phyloP scores from a whole-genome alignment of 176 grass and related monocot genomes.

The Eragrostis curvula region DNA sequence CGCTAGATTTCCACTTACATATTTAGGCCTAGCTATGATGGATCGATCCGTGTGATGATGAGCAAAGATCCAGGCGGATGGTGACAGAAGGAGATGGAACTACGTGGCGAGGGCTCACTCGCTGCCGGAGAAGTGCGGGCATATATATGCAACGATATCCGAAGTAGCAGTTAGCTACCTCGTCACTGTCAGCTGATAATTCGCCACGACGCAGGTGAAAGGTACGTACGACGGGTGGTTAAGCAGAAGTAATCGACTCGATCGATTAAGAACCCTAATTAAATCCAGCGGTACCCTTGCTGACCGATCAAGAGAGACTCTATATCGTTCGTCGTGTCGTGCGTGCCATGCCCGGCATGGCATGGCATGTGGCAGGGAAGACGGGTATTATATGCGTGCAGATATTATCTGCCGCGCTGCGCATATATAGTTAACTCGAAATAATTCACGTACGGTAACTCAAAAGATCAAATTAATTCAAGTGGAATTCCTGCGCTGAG shows the following conservation, averaged over 20 bases:
- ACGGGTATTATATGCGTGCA: background rate
- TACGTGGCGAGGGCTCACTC: constrained; percentile 18
- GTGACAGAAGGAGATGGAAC: background rate
- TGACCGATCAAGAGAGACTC: no score
- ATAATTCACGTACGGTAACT: no score
- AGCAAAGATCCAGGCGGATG: background rate
- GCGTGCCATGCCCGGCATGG: constrained; percentile 29
- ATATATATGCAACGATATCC: no score
- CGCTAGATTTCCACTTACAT: no score
- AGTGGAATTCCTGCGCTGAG: no score
- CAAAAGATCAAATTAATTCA: no score
- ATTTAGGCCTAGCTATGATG: no score
- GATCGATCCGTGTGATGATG: constrained; percentile 5
- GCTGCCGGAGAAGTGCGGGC: background rate
- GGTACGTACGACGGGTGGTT: background rate
- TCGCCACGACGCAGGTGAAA: background rate
- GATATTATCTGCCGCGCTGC: no score
- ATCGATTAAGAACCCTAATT: background rate
- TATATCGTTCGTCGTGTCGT: no score
- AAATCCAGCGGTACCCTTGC: constrained; percentile 4
- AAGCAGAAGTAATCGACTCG: background rate
- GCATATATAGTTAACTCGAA: no score
- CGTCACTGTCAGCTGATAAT: background rate
- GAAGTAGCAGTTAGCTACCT: no score
- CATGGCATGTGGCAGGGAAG: background rate